phyloP scores from a whole-genome alignment of 257 asterid genomes.

The Solanum etuberosum region DNA sequence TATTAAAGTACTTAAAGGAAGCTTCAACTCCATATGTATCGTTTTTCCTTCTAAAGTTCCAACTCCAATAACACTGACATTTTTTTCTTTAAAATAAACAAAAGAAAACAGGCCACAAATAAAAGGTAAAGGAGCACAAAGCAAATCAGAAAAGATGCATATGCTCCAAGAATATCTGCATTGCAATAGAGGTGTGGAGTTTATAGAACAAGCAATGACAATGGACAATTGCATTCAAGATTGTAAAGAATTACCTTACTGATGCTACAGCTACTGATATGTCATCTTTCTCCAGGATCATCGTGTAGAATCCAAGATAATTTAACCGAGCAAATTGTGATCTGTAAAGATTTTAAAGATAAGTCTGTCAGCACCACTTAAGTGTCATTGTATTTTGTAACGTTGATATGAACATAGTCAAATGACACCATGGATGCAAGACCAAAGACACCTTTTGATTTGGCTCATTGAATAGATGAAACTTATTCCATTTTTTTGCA shows the following conservation, averaged over 20 bases:
- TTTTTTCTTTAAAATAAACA: background rate
- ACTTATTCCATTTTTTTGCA: background rate
- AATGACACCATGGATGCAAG: background rate
- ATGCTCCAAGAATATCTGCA: background rate
- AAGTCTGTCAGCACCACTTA: background rate
- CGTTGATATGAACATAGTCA: background rate
- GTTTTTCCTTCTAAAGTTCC: background rate
- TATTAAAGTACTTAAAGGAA: background rate
- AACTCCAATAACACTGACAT: background rate
- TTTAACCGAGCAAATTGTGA: slow-evolving; percentile 82
- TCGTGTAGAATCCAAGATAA: slow-evolving; percentile 75
- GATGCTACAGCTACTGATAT: slow-evolving; percentile 69
- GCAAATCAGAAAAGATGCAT: background rate
- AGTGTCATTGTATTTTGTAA: background rate
- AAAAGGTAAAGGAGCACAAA: background rate
- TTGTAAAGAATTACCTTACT: slow-evolving; percentile 50
- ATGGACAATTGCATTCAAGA: background rate
- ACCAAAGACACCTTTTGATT: background rate
- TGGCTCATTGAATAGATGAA: background rate
- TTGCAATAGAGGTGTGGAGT: background rate
- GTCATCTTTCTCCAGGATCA: slow-evolving; percentile 84
- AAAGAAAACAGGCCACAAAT: background rate
- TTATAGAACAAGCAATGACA: background rate
- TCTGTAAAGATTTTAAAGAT: slow-evolving; percentile 36
- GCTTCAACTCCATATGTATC: background rate